These are phyloP conservation scores for Elsinoe arachidis DNA, from an alignment of 2,329 filamentous ascomycete species.

Conservation along the genomic window DNA sequence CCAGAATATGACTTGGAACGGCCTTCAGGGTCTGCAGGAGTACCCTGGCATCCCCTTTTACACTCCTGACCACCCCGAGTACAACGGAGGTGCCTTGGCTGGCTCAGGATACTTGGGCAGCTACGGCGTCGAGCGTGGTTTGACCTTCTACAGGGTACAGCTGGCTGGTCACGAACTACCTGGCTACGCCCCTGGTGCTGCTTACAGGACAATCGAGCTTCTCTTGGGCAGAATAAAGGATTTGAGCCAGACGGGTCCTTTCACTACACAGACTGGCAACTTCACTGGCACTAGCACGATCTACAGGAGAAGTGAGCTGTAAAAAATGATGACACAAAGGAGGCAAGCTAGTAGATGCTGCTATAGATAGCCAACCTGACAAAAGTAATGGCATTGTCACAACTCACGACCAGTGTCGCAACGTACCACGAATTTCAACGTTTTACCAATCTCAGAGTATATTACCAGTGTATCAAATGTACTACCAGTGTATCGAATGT, in stretches of 20 bases:
- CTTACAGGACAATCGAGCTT: constrained; percentile 66
- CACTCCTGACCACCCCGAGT: constrained; percentile 37
- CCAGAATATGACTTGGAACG: constrained; percentile 48
- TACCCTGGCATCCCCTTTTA: constrained; percentile 35
- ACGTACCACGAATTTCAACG: background rate
- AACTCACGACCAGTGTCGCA: background rate
- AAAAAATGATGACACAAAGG: background rate
- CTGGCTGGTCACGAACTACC: constrained; percentile 37
- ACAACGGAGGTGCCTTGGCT: constrained; percentile 31
- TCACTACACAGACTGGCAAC: constrained; percentile 29
- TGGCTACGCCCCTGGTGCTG: constrained; percentile 42
- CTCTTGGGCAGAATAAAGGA: constrained; percentile 60
- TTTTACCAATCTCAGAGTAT: background rate
- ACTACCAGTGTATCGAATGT: no score
- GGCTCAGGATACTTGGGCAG: constrained; percentile 35
- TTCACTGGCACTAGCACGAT: constrained; percentile 16
- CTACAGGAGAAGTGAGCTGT: constrained; percentile 3
- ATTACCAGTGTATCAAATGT: no score
- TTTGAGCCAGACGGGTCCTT: constrained; percentile 34
- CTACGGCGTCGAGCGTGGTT: constrained; percentile 36
- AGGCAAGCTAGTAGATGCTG: background rate
- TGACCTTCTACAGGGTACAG: constrained; percentile 38
- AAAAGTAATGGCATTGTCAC: background rate
- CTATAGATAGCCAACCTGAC: background rate
- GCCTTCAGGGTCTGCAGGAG: constrained; percentile 37